Conservation (phyloP, 495 filamentous ascomycete species). For the Tetracladium marchalianum region DNA sequence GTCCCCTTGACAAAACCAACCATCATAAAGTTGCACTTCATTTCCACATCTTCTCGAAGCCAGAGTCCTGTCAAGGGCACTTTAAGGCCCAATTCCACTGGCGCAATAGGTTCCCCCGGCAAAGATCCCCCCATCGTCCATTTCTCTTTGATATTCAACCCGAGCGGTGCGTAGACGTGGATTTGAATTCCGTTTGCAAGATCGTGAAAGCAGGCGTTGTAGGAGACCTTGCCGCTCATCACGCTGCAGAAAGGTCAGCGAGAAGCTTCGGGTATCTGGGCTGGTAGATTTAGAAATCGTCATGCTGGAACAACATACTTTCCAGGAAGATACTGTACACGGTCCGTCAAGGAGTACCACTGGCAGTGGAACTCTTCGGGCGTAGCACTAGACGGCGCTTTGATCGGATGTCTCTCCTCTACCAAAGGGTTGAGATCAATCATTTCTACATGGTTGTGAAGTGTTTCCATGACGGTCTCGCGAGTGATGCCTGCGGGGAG, state of each 20-base stretch:
- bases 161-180: constrained; percentile 57
- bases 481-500: constrained; percentile 53
- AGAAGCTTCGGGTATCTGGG: too few relatives aligned
- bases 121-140: constrained; percentile 51
- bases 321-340: constrained; percentile 55
- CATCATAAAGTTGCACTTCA: constrained; percentile 61
- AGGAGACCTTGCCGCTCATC: constrained; percentile 49
- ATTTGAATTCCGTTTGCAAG: constrained; percentile 56
- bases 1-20: constrained; percentile 60
- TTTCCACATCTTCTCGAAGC: constrained; percentile 61
- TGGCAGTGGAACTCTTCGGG: constrained; percentile 52
- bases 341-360: constrained; percentile 63
- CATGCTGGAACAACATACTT: too few relatives aligned
- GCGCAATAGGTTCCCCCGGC: constrained; percentile 46
- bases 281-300: too few relatives aligned
- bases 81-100: constrained; percentile 46
- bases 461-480: constrained; percentile 50
- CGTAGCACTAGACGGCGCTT: constrained; percentile 44
- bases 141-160: constrained; percentile 54
- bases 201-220: constrained; percentile 66
- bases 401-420: constrained; percentile 48
- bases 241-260: too few relatives aligned
- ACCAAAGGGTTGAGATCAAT: constrained; percentile 73
- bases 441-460: constrained; percentile 63
- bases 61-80: constrained; percentile 54